Percentiles rank a stretch among this genome's conserved stretches.
These are phyloP conservation scores for Sabuloglossum arenarium DNA, from an alignment of 495 filamentous ascomycete genomes.

Conservation along the genomic window DNA sequence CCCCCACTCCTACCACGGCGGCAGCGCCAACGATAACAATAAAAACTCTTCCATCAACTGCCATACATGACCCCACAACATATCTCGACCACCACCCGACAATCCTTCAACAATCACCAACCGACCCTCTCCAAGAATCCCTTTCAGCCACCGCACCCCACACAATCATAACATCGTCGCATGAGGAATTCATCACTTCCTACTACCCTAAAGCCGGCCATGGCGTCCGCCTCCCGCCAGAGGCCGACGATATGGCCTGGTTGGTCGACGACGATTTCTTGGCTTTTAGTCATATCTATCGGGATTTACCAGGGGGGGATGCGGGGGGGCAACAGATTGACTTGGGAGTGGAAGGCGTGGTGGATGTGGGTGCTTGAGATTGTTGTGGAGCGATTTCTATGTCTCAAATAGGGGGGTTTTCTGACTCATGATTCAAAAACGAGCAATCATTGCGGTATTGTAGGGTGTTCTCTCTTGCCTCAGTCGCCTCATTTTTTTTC, in stretches of 20 bases:
- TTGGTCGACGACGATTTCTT: slow-evolving; percentile 19
- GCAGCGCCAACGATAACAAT: background rate
- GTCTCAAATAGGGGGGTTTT: background rate
- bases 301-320: background rate
- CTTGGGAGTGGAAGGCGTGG: background rate
- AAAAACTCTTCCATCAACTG: background rate
- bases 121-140: background rate
- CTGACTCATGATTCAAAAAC: no score
- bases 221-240: slow-evolving; percentile 26
- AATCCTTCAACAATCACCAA: background rate
- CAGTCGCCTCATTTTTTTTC: background rate
- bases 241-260: slow-evolving; percentile 24
- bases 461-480: background rate
- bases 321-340: background rate
- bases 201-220: slow-evolving; percentile 47
- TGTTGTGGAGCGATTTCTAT: background rate
- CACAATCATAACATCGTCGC: background rate
- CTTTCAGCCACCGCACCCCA: background rate
- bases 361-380: background rate
- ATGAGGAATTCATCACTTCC: slow-evolving; percentile 14
- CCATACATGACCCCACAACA: background rate
- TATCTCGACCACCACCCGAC: background rate
- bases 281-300: slow-evolving; percentile 4
- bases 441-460: no score
- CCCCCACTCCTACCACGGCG: background rate